Percentiles rank a stretch among this genome's conserved stretches.
Conservation (phyloP, 441 rosid genomes). For the Erysimum cheiri region DNA sequence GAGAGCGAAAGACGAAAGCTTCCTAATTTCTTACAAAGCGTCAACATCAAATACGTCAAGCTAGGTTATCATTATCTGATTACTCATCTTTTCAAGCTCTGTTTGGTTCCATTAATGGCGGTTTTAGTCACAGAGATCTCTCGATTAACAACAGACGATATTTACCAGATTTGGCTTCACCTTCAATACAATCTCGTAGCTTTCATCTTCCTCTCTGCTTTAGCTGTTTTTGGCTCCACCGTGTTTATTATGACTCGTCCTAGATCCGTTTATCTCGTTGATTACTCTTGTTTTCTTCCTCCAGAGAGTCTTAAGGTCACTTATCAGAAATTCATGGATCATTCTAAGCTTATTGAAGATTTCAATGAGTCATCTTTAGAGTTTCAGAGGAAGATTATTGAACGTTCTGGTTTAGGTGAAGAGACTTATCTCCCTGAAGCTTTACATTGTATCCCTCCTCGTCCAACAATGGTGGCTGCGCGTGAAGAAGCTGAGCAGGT, state of each 20-base stretch:
- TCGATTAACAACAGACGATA: slow-evolving; percentile 64
- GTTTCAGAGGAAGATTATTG: slow-evolving; percentile 82
- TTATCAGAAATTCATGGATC: slow-evolving; percentile 69
- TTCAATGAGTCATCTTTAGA: slow-evolving; percentile 79
- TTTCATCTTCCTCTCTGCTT: slow-evolving; percentile 65
- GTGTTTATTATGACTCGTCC: slow-evolving; percentile 84
- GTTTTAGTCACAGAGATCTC: slow-evolving; percentile 64
- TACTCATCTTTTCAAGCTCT: slow-evolving; percentile 72
- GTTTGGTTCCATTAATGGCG: slow-evolving; percentile 74
- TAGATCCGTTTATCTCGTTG: slow-evolving; percentile 78
- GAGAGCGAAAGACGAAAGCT: slow-evolving; percentile 52
- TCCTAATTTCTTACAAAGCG: slow-evolving; percentile 86
- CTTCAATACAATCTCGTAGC: slow-evolving; percentile 84
- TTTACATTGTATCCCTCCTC: slow-evolving; percentile 73
- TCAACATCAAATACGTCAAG: slow-evolving; percentile 86
- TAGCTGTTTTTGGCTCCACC: slow-evolving; percentile 72
- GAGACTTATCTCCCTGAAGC: slow-evolving; percentile 89
- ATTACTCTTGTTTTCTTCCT: slow-evolving; percentile 77
- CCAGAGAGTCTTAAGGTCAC: slow-evolving; percentile 62
- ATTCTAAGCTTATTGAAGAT: slow-evolving; percentile 70
- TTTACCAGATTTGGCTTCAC: slow-evolving; percentile 76
- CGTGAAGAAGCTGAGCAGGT: slow-evolving; percentile 92
- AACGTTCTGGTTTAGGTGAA: slow-evolving; percentile 88
- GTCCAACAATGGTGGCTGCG: slow-evolving; percentile 78
- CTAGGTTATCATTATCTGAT: slow-evolving; percentile 87